Conservation (phyloP, 208 protist genomes). For the Novymonas esmeraldas region DNA sequence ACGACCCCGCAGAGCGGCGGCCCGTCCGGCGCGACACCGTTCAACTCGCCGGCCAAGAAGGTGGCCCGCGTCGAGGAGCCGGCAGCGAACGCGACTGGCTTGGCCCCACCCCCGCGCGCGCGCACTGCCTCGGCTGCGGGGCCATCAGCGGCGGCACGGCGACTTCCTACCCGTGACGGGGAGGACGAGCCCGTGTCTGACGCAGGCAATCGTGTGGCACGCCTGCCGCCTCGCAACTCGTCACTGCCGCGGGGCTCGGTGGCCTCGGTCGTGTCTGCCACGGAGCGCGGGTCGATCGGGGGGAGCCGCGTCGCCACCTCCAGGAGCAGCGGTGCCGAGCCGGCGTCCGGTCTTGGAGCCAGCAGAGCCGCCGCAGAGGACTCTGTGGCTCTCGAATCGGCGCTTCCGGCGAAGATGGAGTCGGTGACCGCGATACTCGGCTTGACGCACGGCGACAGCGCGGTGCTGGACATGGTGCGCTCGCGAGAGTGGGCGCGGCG, state of each 20-base stretch:
- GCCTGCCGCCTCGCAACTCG: not conserved
- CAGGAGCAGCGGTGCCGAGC: not conserved
- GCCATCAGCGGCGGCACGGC: slow-evolving; percentile 10
- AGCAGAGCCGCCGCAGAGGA: slow-evolving; percentile 41
- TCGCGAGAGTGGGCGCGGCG: slow-evolving; percentile 81
- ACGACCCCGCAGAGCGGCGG: slow-evolving; percentile 15
- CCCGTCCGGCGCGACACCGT: slow-evolving; percentile 32
- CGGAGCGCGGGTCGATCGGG: not conserved
- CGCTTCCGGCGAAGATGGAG: slow-evolving; percentile 70
- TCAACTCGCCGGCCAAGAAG: slow-evolving; percentile 71
- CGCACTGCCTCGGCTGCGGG: slow-evolving; percentile 6
- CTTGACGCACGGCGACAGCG: slow-evolving; percentile 54
- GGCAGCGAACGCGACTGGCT: not conserved
- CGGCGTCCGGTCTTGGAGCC: not conserved
- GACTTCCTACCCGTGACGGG: not conserved
- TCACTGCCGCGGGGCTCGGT: slow-evolving; percentile 5
- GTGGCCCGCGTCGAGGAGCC: slow-evolving; percentile 44
- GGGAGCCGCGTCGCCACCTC: not conserved
- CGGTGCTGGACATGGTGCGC: slow-evolving; percentile 58
- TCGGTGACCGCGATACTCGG: slow-evolving; percentile 65
- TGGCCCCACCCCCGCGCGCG: not conserved
- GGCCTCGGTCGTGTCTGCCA: not conserved
- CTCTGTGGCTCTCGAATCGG: slow-evolving; percentile 69
- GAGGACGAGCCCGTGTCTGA: not conserved
- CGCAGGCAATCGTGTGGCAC: not conserved